phyloP scores from a whole-genome alignment of 768 basidiomycete species.

The Pisolithus marmoratus region DNA sequence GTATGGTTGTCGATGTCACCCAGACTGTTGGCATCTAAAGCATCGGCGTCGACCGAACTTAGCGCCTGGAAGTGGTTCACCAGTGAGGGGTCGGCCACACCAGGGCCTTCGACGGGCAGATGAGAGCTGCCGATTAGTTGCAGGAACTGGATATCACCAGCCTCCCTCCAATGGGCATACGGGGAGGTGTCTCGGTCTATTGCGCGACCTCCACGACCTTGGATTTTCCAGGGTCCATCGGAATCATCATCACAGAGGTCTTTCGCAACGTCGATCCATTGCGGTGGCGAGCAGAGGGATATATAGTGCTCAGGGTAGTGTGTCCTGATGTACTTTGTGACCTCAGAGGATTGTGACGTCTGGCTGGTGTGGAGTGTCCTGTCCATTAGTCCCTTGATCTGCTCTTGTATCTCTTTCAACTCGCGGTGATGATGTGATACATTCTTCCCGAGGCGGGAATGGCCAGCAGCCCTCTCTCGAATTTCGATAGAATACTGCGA shows the following conservation, averaged over 20 bases:
- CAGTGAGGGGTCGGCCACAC: slow-evolving; percentile 2
- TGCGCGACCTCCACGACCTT: slow-evolving; percentile 22
- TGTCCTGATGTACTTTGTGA: slow-evolving; percentile 37
- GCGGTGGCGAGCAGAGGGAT: slow-evolving; percentile 37
- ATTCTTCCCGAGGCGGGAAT: slow-evolving; percentile 35
- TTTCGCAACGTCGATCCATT: slow-evolving; percentile 37
- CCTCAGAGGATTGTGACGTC: slow-evolving; percentile 30
- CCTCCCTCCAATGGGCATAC: slow-evolving; percentile 49
- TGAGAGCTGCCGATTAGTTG: slow-evolving; percentile 4
- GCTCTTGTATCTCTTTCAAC: slow-evolving; percentile 41
- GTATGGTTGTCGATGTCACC: slow-evolving; percentile 6
- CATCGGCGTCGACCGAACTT: not conserved
- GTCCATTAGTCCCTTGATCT: slow-evolving; percentile 44
- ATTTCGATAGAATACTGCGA: slow-evolving; percentile 54
- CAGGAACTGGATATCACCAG: slow-evolving; percentile 45
- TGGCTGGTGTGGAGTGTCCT: slow-evolving; percentile 29
- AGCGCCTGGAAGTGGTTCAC: slow-evolving; percentile 16
- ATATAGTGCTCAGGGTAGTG: slow-evolving; percentile 46
- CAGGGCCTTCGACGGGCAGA: not conserved
- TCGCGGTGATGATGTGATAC: slow-evolving; percentile 29
- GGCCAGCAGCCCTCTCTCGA: slow-evolving; percentile 41
- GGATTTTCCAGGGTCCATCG: slow-evolving; percentile 30
- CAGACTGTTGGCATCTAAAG: not conserved
- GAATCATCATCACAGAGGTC: slow-evolving; percentile 10
- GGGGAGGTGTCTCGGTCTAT: slow-evolving; percentile 21